phyloP scores from a whole-genome alignment of 495 filamentous ascomycete genomes.

The Amphirosellinia nigrospora region DNA sequence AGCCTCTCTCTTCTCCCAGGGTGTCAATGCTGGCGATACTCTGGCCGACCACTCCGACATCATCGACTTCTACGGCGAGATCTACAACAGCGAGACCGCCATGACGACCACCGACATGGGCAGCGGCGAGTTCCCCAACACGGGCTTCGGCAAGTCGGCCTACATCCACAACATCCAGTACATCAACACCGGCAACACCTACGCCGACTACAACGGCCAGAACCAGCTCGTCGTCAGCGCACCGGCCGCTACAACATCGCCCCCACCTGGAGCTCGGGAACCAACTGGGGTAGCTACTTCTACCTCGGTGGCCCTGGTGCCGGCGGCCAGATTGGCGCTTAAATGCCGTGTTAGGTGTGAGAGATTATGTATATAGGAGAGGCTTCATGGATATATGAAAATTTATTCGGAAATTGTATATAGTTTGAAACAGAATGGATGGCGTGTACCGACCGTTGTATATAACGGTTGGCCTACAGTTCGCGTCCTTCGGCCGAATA shows the following conservation, averaged over 20 bases:
- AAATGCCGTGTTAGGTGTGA: background rate
- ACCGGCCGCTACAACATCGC: constrained; percentile 29
- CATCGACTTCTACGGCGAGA: constrained; percentile 40
- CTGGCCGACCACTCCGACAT: constrained; percentile 29
- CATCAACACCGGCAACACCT: background rate
- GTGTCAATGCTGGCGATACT: constrained; percentile 20
- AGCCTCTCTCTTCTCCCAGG: constrained; percentile 26
- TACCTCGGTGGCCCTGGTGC: constrained; percentile 39
- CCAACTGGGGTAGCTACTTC: constrained; percentile 31
- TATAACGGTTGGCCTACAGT: background rate
- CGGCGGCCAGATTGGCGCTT: constrained; percentile 34
- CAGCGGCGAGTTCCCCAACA: constrained; percentile 34
- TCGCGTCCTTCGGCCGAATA: background rate
- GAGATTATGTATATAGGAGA: constrained; percentile 2
- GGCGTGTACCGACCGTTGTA: background rate
- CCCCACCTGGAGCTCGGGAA: constrained; percentile 19
- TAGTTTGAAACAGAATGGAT: background rate
- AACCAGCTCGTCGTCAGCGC: constrained; percentile 28
- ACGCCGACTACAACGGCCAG: constrained; percentile 25
- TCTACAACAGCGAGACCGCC: constrained; percentile 32
- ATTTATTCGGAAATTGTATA: constrained; percentile 11
- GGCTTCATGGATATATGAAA: background rate
- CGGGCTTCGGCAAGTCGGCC: constrained; percentile 29
- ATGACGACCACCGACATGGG: constrained; percentile 42
- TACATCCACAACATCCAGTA: constrained; percentile 40